phyloP scores from a whole-genome alignment of 768 basidiomycete species.

The Inosperma sp. region DNA sequence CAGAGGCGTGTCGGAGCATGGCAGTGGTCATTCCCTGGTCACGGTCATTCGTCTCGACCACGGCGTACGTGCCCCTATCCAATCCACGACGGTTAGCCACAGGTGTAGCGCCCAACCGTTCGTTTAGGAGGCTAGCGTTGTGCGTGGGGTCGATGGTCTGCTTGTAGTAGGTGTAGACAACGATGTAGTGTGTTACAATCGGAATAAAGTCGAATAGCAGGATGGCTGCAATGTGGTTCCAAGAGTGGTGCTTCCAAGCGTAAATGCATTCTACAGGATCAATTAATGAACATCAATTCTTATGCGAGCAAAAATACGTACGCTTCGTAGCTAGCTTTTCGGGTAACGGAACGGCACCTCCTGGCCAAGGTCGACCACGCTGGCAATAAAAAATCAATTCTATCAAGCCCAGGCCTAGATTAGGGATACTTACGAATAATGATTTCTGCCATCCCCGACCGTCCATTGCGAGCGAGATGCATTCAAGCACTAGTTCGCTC shows the following conservation, averaged over 20 bases:
- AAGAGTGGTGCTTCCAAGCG: constrained; percentile 36
- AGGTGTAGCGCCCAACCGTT: not conserved
- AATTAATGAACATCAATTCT: not conserved
- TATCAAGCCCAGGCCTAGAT: not conserved
- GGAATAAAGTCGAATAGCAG: constrained; percentile 38
- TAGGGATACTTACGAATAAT: constrained; percentile 29
- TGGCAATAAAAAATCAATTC: constrained; percentile 10
- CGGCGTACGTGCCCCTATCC: constrained; percentile 17
- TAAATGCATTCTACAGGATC: constrained; percentile 32
- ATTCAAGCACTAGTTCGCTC: constrained; percentile 38
- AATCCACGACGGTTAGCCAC: constrained; percentile 5
- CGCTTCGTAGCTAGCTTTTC: constrained; percentile 32
- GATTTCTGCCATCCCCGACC: constrained; percentile 35
- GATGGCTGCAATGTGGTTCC: constrained; percentile 34
- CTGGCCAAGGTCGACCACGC: constrained; percentile 33
- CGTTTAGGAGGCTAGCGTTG: constrained; percentile 28
- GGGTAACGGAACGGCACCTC: constrained; percentile 21
- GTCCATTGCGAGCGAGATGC: constrained; percentile 30
- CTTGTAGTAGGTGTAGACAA: constrained; percentile 38
- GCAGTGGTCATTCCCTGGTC: constrained; percentile 15
- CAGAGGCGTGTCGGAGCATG: constrained; percentile 7
- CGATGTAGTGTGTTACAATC: constrained; percentile 30
- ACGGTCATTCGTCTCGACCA: constrained; percentile 14
- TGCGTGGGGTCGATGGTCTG: constrained; percentile 37
- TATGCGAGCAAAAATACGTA: constrained; percentile 17